A percentile compares a stretch with the other conserved stretches of the same genome.
Evolutionary conservation across 495 filamentous ascomycete species (phyloP).

Genomic region (Trichoderma erinaceum): DNA sequence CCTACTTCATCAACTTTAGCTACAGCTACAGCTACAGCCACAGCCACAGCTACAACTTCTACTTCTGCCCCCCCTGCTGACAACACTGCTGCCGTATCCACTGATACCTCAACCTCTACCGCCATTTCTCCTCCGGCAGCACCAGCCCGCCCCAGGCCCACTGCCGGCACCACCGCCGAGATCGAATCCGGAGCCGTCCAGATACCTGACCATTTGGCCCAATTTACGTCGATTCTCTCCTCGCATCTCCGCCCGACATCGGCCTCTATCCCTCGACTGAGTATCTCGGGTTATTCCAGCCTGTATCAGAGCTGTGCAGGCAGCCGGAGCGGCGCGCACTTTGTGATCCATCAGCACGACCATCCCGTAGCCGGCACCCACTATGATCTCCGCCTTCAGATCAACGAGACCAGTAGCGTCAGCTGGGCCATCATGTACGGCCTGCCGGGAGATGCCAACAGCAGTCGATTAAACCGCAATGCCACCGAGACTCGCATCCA

Average conservation of each 20-base stretch:
- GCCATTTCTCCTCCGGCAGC: neutral
- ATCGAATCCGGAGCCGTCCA: constrained; percentile 53
- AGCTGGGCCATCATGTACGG: constrained; percentile 65
- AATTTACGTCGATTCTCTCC: constrained; percentile 42
- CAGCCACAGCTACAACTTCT: neutral
- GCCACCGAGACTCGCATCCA: constrained; percentile 64
- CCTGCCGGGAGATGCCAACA: constrained; percentile 57
- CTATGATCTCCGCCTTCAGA: constrained; percentile 62
- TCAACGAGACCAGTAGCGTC: constrained; percentile 56
- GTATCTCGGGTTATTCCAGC: constrained; percentile 41
- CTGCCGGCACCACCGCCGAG: constrained; percentile 30
- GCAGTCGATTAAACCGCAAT: constrained; percentile 49
- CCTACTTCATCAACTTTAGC: neutral
- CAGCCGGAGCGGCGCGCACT: constrained; percentile 48
- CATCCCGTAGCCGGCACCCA: constrained; percentile 59
- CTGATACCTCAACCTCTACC: constrained; percentile 1
- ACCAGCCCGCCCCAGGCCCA: constrained; percentile 2
- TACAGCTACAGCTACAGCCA: too few species aligned
- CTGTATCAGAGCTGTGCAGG: constrained; percentile 47
- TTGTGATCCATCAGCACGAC: constrained; percentile 65
- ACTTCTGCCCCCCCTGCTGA: neutral
- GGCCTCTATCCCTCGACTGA: constrained; percentile 30
- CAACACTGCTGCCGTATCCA: neutral
- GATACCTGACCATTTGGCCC: constrained; percentile 47
- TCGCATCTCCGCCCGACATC: constrained; percentile 26